phyloP scores from a whole-genome alignment of 129 eudicot genomes.

The Tagetes patula region DNA sequence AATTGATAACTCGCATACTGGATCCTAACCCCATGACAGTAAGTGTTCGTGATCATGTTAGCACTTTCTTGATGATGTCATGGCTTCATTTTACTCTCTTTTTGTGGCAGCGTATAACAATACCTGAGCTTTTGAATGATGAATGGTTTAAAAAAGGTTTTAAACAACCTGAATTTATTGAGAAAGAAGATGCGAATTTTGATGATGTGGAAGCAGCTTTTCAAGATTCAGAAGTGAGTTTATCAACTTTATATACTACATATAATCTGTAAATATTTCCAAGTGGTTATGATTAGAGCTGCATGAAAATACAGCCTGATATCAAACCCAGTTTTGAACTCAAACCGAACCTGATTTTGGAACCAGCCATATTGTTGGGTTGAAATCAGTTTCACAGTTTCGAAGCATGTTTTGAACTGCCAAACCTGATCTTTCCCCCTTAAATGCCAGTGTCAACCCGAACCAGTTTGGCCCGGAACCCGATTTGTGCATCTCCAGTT shows the following conservation, averaged over 20 bases:
- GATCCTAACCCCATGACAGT: slow-evolving; percentile 92
- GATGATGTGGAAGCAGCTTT: slow-evolving; percentile 99
- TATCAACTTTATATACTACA: slow-evolving; percentile 9
- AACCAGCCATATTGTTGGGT: too few relatives aligned
- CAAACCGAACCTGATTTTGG: too few relatives aligned
- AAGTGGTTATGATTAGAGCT: too few relatives aligned
- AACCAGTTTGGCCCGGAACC: too few relatives aligned
- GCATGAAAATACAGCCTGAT: too few relatives aligned
- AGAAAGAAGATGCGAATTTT: slow-evolving; percentile 72
- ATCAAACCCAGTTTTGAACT: too few relatives aligned
- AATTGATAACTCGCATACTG: slow-evolving; percentile 72
- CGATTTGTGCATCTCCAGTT: too few relatives aligned
- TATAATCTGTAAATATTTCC: not conserved
- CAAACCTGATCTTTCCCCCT: too few relatives aligned
- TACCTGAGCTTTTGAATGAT: slow-evolving; percentile 76
- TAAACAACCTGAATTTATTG: slow-evolving; percentile 76
- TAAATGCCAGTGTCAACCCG: too few relatives aligned
- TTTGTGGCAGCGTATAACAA: slow-evolving; percentile 72
- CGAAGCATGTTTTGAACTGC: too few relatives aligned
- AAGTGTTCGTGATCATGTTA: slow-evolving; percentile 23
- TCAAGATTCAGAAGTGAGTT: slow-evolving; percentile 78
- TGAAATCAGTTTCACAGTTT: too few relatives aligned
- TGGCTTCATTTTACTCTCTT: not conserved
- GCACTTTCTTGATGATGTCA: not conserved
- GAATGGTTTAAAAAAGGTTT: slow-evolving; percentile 90